A percentile compares a stretch with the other conserved stretches of the same genome.
Conservation (phyloP, 257 asterid species). For the Primulina huaijiensis region DNA sequence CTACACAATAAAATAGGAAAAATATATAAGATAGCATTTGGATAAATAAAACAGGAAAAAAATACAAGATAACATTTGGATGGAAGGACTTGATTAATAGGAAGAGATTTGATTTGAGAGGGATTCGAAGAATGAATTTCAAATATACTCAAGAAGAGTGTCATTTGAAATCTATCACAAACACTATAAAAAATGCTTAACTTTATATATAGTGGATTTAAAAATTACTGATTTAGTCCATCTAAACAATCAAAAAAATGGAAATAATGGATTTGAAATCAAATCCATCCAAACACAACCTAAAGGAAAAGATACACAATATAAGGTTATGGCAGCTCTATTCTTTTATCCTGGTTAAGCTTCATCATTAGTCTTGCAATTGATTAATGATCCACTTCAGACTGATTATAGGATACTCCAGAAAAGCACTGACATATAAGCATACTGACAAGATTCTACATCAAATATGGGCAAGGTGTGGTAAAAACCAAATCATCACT, state of each 20-base stretch:
- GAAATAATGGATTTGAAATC: background rate
- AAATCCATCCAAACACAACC: background rate
- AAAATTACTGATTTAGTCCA: background rate
- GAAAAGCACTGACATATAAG: too few species aligned
- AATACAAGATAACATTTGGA: too few species aligned
- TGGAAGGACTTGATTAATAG: too few species aligned
- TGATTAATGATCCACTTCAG: background rate
- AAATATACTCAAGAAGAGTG: too few species aligned
- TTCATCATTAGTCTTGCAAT: background rate
- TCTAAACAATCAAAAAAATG: background rate
- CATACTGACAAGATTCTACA: background rate
- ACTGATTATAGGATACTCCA: background rate
- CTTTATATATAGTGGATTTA: background rate
- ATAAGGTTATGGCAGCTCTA: background rate
- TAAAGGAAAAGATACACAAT: background rate
- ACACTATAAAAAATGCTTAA: background rate
- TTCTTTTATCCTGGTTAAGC: background rate
- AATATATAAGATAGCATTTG: background rate
- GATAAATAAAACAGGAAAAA: background rate
- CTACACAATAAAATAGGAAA: background rate
- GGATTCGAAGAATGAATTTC: background rate
- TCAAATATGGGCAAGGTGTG: background rate
- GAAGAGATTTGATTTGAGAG: background rate
- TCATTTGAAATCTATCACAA: background rate
- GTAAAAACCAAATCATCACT: background rate